Conservation (phyloP, 2,329 filamentous ascomycete genomes). For the Nakataea oryzae region DNA sequence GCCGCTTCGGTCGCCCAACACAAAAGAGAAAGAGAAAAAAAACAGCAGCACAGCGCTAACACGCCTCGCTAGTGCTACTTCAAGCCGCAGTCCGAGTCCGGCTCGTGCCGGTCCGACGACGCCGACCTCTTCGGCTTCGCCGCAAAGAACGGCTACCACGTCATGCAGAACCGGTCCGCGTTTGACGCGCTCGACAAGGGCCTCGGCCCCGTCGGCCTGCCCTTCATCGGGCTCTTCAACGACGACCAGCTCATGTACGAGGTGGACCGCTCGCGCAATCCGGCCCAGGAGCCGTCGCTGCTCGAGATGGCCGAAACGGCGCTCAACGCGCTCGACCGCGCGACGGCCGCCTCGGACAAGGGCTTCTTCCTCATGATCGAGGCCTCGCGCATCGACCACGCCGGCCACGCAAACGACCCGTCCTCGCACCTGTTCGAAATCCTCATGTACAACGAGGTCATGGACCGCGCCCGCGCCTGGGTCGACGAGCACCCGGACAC, state of each 20-base stretch:
- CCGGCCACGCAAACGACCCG: conserved; percentile 40
- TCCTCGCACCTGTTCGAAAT: conserved; percentile 37
- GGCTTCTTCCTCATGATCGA: conserved; percentile 29
- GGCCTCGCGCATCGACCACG: conserved; percentile 25
- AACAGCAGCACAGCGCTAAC: no score
- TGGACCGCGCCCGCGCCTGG: conserved; percentile 24
- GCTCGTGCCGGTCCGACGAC: conserved; percentile 24
- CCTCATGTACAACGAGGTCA: conserved; percentile 26
- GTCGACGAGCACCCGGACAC: conserved; percentile 26
- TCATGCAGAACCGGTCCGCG: conserved; percentile 21
- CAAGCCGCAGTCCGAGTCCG: conserved; percentile 22
- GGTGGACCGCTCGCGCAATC: conserved; percentile 20
- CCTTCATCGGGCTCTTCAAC: conserved; percentile 27
- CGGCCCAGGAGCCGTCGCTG: conserved; percentile 23
- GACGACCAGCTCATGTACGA: conserved; percentile 23
- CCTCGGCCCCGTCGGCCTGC: conserved; percentile 17
- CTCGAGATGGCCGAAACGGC: conserved; percentile 27
- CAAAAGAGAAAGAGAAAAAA: background rate
- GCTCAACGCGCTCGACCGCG: conserved; percentile 22
- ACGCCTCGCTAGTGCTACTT: conserved; percentile 20
- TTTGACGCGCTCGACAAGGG: conserved; percentile 21
- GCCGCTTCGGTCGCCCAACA: background rate
- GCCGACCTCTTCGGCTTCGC: conserved; percentile 24
- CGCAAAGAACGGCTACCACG: conserved; percentile 20
- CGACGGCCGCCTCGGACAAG: conserved; percentile 18